Conservation (phyloP, 2,329 filamentous ascomycete genomes). For the Colletotrichum lentis region DNA sequence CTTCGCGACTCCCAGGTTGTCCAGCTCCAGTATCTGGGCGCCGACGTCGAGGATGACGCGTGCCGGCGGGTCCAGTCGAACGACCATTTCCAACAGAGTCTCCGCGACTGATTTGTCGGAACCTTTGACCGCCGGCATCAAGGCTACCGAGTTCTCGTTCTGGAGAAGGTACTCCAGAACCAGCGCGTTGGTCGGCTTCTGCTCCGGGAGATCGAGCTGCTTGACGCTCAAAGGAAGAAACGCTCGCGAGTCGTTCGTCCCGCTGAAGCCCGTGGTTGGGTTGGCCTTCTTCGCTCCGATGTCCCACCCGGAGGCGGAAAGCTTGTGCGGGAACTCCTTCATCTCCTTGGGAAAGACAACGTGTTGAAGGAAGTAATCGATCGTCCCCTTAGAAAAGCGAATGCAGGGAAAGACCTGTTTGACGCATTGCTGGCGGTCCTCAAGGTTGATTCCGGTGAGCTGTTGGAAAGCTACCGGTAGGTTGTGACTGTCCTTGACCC, state of each 20-base stretch:
- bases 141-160: constrained; percentile 56
- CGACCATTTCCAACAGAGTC: constrained; percentile 56
- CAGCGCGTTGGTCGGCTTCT: constrained; percentile 72
- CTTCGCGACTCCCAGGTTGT: constrained; percentile 62
- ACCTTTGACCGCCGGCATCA: constrained; percentile 39
- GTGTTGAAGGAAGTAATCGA: constrained; percentile 70
- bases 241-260: constrained; percentile 70
- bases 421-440: constrained; percentile 60
- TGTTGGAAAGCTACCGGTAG: constrained; percentile 51
- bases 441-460: constrained; percentile 64
- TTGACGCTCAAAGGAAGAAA: constrained; percentile 64
- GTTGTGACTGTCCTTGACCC: constrained; percentile 50
- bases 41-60: constrained; percentile 76
- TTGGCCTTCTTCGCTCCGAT: constrained; percentile 58
- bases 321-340: constrained; percentile 69
- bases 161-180: constrained; percentile 68
- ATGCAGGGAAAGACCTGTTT: constrained; percentile 62
- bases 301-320: constrained; percentile 75
- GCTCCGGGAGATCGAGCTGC: constrained; percentile 62
- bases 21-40: constrained; percentile 72
- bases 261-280: constrained; percentile 72
- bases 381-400: constrained; percentile 57
- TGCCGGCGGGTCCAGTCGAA: constrained; percentile 48
- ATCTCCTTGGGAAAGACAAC: constrained; percentile 69
- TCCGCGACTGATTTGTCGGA: constrained; percentile 47